Conservation (phyloP, 2,329 filamentous ascomycete genomes). For the Phaeosphaeriaceae sp. region DNA sequence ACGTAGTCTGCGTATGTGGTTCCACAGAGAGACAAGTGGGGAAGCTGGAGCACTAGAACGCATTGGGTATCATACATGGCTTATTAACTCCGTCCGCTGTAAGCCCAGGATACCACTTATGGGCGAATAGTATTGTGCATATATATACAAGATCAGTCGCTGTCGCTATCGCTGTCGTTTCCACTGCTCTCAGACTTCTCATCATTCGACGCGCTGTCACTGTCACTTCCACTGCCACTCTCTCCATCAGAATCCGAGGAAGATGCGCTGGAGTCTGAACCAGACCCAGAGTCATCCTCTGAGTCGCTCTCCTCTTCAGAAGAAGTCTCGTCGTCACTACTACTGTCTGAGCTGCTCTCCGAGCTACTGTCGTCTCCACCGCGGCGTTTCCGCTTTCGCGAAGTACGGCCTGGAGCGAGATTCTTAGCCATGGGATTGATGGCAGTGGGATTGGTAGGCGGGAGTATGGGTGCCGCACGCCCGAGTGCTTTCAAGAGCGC, state of each 20-base stretch:
- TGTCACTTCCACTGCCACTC: slow-evolving; percentile 19
- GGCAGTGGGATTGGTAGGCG: slow-evolving; percentile 16
- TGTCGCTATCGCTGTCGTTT: slow-evolving; percentile 5
- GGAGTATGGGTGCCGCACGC: slow-evolving; percentile 30
- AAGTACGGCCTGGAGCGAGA: slow-evolving; percentile 17
- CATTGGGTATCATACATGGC: slow-evolving; percentile 8
- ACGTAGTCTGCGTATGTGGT: background rate
- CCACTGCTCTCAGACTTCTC: background rate
- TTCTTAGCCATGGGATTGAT: slow-evolving; percentile 24
- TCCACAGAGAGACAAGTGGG: background rate
- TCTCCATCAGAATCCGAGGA: background rate
- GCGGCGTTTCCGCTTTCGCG: slow-evolving; percentile 38
- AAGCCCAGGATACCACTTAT: background rate
- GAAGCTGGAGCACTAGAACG: slow-evolving; percentile 9
- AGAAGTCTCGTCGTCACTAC: slow-evolving; percentile 32
- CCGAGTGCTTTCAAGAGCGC: slow-evolving; percentile 40
- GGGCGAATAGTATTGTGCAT: background rate
- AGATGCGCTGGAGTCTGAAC: background rate
- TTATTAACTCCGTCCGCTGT: background rate
- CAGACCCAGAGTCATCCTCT: background rate
- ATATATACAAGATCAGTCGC: slow-evolving; percentile 4
- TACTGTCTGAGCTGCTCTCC: slow-evolving; percentile 16
- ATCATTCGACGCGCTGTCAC: slow-evolving; percentile 4
- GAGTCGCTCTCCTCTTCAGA: slow-evolving; percentile 29
- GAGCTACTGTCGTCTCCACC: slow-evolving; percentile 41